These are phyloP conservation scores for Cladosporium sp. DNA, from an alignment of 2,329 filamentous ascomycete species.

Conservation along the genomic window DNA sequence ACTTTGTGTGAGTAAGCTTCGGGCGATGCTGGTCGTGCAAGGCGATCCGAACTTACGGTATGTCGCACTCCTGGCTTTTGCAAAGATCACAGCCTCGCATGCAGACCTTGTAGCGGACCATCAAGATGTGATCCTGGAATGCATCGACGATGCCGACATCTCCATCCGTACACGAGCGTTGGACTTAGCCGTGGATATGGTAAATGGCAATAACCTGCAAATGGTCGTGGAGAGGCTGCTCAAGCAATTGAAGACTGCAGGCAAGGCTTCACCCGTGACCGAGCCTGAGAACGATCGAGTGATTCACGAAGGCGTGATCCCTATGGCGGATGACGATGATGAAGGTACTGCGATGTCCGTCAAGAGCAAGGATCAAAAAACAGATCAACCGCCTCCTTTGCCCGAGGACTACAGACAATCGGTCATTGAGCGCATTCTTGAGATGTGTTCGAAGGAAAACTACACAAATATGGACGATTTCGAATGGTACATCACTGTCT, in stretches of 20 bases:
- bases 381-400: slow-evolving; percentile 54
- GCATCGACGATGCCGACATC: slow-evolving; percentile 92
- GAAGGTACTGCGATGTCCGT: slow-evolving; percentile 53
- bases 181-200: slow-evolving; percentile 90
- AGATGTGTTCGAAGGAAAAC: slow-evolving; percentile 85
- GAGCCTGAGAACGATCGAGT: slow-evolving; percentile 46
- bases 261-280: slow-evolving; percentile 48
- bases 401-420: slow-evolving; percentile 82
- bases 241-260: slow-evolving; percentile 70
- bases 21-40: slow-evolving; percentile 90
- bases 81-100: slow-evolving; percentile 87
- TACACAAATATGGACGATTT: slow-evolving; percentile 86
- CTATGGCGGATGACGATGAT: slow-evolving; percentile 54
- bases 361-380: slow-evolving; percentile 49
- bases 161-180: slow-evolving; percentile 91
- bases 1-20: slow-evolving; percentile 85
- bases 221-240: slow-evolving; percentile 82
- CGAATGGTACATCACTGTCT: slow-evolving; percentile 92
- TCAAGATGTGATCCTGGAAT: slow-evolving; percentile 93
- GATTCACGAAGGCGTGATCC: slow-evolving; percentile 39
- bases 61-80: slow-evolving; percentile 89
- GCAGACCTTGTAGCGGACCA: slow-evolving; percentile 85
- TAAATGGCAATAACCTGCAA: slow-evolving; percentile 78
- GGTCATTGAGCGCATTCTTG: slow-evolving; percentile 76
- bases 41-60: slow-evolving; percentile 97